Conservation (phyloP, 306 rosid genomes). For the Acacia confusa region DNA sequence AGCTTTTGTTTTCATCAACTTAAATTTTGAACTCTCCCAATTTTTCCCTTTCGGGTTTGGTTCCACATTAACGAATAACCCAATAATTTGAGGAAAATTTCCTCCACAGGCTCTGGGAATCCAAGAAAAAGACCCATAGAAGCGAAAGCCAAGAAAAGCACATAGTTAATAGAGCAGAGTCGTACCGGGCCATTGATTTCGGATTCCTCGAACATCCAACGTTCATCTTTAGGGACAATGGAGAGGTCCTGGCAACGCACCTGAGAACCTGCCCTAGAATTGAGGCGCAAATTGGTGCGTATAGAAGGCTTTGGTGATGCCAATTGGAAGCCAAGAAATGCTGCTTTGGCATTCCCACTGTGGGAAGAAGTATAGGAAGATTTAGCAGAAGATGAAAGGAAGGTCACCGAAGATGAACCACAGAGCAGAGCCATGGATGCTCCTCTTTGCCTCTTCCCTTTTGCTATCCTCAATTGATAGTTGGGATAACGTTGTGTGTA, state of each 20-base stretch:
- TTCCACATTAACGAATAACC: not conserved
- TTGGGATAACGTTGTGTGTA: not conserved
- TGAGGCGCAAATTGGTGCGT: slow-evolving; percentile 32
- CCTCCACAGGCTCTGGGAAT: slow-evolving; percentile 5
- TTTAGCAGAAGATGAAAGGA: slow-evolving; percentile 36
- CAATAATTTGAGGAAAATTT: not conserved
- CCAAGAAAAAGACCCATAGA: slow-evolving; percentile 11
- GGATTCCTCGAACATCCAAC: slow-evolving; percentile 76
- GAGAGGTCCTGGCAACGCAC: slow-evolving; percentile 51
- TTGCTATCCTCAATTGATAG: not conserved
- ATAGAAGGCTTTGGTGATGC: slow-evolving; percentile 42
- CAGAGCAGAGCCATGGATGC: slow-evolving; percentile 41
- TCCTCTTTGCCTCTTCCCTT: not conserved
- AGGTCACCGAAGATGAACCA: slow-evolving; percentile 43
- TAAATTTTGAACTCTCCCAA: not conserved
- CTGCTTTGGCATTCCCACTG: slow-evolving; percentile 29
- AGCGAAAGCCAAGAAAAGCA: not conserved
- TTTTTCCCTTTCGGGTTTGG: not conserved
- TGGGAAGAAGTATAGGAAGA: slow-evolving; percentile 38
- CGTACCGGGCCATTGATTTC: slow-evolving; percentile 80
- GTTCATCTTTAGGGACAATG: slow-evolving; percentile 50
- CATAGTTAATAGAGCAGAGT: not conserved
- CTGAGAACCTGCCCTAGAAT: slow-evolving; percentile 28
- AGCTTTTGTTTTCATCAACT: not conserved
- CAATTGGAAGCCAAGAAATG: slow-evolving; percentile 42